These are phyloP conservation scores for Selenicereus undatus DNA, from an alignment of 148 eudicot species.

Conservation along the genomic window DNA sequence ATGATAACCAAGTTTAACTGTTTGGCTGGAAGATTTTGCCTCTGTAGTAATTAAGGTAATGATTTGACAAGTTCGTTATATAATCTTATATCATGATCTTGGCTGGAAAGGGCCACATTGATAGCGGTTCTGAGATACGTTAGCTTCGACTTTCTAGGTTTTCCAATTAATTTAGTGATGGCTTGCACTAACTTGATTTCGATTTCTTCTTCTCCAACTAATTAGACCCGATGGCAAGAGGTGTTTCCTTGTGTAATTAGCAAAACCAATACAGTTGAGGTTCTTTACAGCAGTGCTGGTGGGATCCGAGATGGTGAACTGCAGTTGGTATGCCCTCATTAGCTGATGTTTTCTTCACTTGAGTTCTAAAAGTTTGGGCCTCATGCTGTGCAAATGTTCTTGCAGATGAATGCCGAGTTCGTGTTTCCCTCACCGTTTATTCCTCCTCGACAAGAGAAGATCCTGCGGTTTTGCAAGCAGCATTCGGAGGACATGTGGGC, in stretches of 20 bases:
- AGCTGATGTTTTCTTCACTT: not conserved
- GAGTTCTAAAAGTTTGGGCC: not conserved
- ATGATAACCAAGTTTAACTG: too few species aligned
- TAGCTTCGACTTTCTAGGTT: not conserved
- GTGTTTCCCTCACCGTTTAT: conserved; percentile 59
- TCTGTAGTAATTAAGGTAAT: too few species aligned
- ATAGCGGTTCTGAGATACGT: not conserved
- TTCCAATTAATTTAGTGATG: not conserved
- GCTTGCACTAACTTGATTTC: not conserved
- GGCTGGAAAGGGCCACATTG: too few species aligned
- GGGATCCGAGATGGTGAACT: conserved; percentile 62
- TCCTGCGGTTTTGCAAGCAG: conserved; percentile 70
- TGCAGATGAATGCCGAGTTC: conserved; percentile 37
- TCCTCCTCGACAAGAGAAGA: conserved; percentile 55
- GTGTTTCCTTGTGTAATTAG: conserved; percentile 61
- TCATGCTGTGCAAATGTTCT: not conserved
- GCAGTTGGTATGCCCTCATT: conserved; percentile 53
- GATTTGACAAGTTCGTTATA: not conserved
- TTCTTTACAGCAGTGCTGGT: conserved; percentile 41
- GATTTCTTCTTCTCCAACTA: conserved; percentile 11
- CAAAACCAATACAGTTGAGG: conserved; percentile 40
- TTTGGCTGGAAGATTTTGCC: not conserved
- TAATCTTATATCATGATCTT: not conserved
- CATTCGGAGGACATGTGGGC: conserved; percentile 65
- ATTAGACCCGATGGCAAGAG: conserved; percentile 61